These are phyloP conservation scores for Sordariomycetes sp. DNA, from an alignment of 2,329 filamentous ascomycete species.

Conservation along the genomic window DNA sequence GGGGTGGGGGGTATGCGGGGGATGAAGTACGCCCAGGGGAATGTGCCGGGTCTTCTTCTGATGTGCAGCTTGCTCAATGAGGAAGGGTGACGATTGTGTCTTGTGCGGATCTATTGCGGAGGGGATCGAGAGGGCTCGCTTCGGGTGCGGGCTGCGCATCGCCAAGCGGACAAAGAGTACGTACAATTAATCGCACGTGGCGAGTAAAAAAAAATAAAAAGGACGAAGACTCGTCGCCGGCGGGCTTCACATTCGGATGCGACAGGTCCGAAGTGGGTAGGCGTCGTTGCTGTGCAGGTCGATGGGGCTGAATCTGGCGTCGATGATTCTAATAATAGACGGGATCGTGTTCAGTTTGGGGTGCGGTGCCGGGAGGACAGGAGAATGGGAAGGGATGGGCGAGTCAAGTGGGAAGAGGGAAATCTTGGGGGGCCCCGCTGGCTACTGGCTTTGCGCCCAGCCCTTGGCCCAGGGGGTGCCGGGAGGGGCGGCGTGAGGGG, in stretches of 20 bases:
- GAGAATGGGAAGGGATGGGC: constrained; percentile 10
- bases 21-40: neutral
- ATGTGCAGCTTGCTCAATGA: neutral
- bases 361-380: constrained; percentile 11
- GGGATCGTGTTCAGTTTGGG: constrained; percentile 26
- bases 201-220: neutral
- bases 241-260: neutral
- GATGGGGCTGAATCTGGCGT: constrained; percentile 35
- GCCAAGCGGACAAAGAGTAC: neutral
- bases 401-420: constrained; percentile 7
- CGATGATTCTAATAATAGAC: constrained; percentile 39
- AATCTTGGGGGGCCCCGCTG: neutral
- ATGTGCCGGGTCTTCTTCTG: neutral
- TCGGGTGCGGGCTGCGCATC: neutral
- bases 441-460: neutral
- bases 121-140: neutral
- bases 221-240: neutral
- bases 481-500: neutral
- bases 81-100: neutral
- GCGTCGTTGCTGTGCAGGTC: constrained; percentile 4
- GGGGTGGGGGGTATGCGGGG: neutral
- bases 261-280: constrained; percentile 7
- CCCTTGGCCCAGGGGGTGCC: neutral
- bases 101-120: neutral
- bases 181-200: neutral